These are phyloP conservation scores for Heterobasidion occidentale DNA, from an alignment of 1,284 basidiomycete genomes.

Conservation along the genomic window DNA sequence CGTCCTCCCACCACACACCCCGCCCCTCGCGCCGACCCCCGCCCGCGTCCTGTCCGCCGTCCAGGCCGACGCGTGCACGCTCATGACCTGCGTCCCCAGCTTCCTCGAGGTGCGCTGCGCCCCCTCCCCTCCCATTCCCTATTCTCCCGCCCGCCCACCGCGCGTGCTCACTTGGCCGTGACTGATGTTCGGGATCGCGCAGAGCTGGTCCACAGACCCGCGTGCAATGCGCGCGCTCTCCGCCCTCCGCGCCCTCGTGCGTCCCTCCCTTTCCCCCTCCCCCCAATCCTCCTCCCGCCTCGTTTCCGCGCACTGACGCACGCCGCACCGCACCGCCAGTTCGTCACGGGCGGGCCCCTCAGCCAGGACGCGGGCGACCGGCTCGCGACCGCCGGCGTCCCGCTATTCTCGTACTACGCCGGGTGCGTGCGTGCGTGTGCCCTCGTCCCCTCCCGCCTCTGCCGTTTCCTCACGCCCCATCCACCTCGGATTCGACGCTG, in stretches of 20 bases:
- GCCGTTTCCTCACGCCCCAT: too few species aligned
- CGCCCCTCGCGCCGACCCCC: neutral
- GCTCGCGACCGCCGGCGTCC: slow-evolving; percentile 8
- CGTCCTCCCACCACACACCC: neutral
- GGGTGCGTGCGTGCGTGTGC: slow-evolving; percentile 3
- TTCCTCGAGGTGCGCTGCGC: neutral
- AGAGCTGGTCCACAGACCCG: neutral
- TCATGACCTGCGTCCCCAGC: neutral
- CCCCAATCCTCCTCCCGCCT: slow-evolving; percentile 6
- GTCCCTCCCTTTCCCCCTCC: neutral
- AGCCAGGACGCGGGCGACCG: slow-evolving; percentile 10
- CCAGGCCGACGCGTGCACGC: neutral
- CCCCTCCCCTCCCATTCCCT: too few species aligned
- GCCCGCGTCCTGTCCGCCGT: slow-evolving; percentile 11
- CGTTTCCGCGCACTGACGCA: neutral
- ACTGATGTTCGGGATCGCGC: neutral
- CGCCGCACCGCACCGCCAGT: neutral
- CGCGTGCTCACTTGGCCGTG: too few species aligned
- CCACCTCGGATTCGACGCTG: neutral
- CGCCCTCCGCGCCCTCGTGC: neutral
- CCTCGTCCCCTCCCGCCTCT: too few species aligned
- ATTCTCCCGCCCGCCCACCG: too few species aligned
- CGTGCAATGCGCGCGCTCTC: neutral
- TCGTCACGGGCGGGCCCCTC: slow-evolving; percentile 14
- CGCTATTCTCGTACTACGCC: slow-evolving; percentile 9